These are phyloP conservation scores for Taphrina populina DNA, from an alignment of 1,139 yeast species.

Conservation along the genomic window DNA sequence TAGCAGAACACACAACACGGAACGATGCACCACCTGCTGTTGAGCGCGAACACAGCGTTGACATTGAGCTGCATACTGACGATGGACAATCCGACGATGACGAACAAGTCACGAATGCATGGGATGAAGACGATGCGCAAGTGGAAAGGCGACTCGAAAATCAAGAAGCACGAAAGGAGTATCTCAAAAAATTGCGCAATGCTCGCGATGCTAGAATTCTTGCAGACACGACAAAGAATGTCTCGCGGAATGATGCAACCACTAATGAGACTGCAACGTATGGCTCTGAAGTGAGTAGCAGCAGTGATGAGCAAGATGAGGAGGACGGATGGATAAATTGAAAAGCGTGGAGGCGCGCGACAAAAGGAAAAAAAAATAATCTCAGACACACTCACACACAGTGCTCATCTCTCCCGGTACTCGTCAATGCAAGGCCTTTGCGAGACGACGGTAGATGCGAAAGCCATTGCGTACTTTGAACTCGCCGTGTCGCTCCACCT, in stretches of 20 bases:
- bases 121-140: constrained; percentile 11
- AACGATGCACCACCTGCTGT: neutral
- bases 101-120: neutral
- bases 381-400: too few species aligned
- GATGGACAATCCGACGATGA: constrained; percentile 4
- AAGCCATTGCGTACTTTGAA: constrained; percentile 27
- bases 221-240: neutral
- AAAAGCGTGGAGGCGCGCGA: neutral
- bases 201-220: too few species aligned
- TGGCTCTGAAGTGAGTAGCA: too few species aligned
- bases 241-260: neutral
- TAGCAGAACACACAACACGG: neutral
- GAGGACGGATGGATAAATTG: constrained; percentile 16
- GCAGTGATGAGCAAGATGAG: constrained; percentile 11
- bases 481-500: constrained; percentile 27
- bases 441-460: too few species aligned
- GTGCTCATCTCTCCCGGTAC: too few species aligned
- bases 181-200: constrained; percentile 6
- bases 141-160: constrained; percentile 25
- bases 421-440: too few species aligned
- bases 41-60: neutral
- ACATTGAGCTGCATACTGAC: neutral
- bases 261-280: too few species aligned
- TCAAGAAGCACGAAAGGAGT: constrained; percentile 16
- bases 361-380: too few species aligned